phyloP scores from a whole-genome alignment of 352 stramenopile genomes.

The Phytophthora cryptogea region DNA sequence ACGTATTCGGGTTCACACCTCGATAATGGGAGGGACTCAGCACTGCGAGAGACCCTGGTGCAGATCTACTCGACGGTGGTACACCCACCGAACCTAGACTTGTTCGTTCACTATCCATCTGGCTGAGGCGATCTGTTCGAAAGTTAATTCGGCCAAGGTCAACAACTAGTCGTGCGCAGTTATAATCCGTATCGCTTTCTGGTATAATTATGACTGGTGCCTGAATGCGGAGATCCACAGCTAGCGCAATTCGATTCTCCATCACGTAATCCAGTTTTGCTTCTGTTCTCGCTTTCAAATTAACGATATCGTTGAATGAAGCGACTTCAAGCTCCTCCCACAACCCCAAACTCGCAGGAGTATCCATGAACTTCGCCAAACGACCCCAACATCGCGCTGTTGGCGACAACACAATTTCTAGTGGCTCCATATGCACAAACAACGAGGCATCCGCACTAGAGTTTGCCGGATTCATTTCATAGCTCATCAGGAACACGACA shows the following conservation, averaged over 20 bases:
- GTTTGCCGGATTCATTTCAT: conserved; percentile 74
- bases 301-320: conserved; percentile 91
- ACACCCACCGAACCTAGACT: conserved; percentile 37
- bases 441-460: conserved; percentile 72
- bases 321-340: conserved; percentile 89
- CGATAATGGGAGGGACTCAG: conserved; percentile 41
- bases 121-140: conserved; percentile 79
- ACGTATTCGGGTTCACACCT: conserved; percentile 55
- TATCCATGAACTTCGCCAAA: conserved; percentile 75
- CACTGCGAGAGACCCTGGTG: conserved; percentile 45
- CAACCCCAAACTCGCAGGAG: conserved; percentile 72
- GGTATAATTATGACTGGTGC: conserved; percentile 85
- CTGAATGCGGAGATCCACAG: conserved; percentile 84
- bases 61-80: conserved; percentile 33
- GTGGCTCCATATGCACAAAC: conserved; percentile 84
- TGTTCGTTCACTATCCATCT: conserved; percentile 64
- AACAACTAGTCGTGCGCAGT: conserved; percentile 77
- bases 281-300: conserved; percentile 84
- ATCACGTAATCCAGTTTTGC: conserved; percentile 91
- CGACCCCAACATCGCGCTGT: conserved; percentile 84
- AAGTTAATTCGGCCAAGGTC: conserved; percentile 88
- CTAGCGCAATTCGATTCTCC: conserved; percentile 82
- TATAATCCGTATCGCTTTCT: conserved; percentile 78
- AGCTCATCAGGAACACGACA: conserved; percentile 84
- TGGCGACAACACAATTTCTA: conserved; percentile 87